These are phyloP conservation scores for Ophiocordyceps australis DNA, from an alignment of 2,329 filamentous ascomycete genomes.

Conservation along the genomic window DNA sequence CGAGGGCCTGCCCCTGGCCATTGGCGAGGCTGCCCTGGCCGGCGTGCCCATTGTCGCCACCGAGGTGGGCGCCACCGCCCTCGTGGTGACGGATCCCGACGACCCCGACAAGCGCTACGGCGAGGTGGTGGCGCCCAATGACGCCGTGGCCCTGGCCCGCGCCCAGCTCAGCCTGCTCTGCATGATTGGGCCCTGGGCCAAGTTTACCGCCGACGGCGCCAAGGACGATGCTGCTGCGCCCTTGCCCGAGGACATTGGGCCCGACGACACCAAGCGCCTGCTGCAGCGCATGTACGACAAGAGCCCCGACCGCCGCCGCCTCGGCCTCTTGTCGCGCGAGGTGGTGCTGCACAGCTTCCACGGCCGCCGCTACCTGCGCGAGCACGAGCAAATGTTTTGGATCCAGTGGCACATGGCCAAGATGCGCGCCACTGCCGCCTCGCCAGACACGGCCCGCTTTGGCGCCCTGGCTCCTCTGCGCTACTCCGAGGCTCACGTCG, in stretches of 20 bases:
- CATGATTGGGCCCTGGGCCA: slow-evolving; percentile 41
- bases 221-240: slow-evolving; percentile 8
- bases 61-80: slow-evolving; percentile 34
- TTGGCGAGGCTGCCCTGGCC: slow-evolving; percentile 37
- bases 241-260: slow-evolving; percentile 20
- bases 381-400: slow-evolving; percentile 44
- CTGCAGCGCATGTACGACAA: slow-evolving; percentile 43
- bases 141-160: slow-evolving; percentile 37
- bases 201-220: slow-evolving; percentile 33
- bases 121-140: slow-evolving; percentile 46
- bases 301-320: slow-evolving; percentile 30
- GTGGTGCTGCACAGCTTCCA: slow-evolving; percentile 42
- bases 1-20: slow-evolving; percentile 34
- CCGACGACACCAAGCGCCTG: slow-evolving; percentile 30
- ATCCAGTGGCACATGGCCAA: slow-evolving; percentile 17
- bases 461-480: slow-evolving; percentile 5
- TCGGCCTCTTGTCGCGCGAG: slow-evolving; percentile 37
- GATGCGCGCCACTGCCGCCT: slow-evolving; percentile 7
- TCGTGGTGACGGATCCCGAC: slow-evolving; percentile 32
- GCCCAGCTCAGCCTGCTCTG: slow-evolving; percentile 44
- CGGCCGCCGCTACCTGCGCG: slow-evolving; percentile 39
- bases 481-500: slow-evolving; percentile 2
- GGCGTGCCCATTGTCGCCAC: slow-evolving; percentile 37
- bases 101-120: slow-evolving; percentile 31
- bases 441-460: slow-evolving; percentile 4